Evolutionary conservation across 768 basidiomycete genomes (phyloP).

Genomic region (Leucogyrophana mollusca): DNA sequence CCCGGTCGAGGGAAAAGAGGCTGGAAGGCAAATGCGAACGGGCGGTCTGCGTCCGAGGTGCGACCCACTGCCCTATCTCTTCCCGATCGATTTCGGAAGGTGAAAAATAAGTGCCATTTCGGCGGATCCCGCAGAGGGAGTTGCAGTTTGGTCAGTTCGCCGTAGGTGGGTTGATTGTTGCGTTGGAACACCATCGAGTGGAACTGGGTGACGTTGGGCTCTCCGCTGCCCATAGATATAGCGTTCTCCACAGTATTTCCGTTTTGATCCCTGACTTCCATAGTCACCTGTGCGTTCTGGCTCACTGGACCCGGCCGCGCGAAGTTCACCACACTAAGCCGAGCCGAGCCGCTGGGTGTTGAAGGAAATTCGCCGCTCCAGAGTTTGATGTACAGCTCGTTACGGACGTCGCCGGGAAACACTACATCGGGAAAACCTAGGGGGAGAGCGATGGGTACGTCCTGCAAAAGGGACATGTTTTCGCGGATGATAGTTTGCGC

Average conservation of each 20-base stretch:
- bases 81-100: constrained; percentile 75
- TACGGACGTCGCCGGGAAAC: constrained; percentile 88
- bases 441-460: constrained; percentile 77
- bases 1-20: constrained; percentile 77
- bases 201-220: constrained; percentile 76
- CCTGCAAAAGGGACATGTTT: constrained; percentile 80
- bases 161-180: constrained; percentile 87
- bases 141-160: constrained; percentile 88
- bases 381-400: constrained; percentile 94
- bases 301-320: constrained; percentile 54
- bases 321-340: constrained; percentile 56
- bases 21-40: constrained; percentile 92
- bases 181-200: constrained; percentile 90
- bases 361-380: constrained; percentile 89
- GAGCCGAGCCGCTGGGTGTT: constrained; percentile 47
- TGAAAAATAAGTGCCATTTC: constrained; percentile 92
- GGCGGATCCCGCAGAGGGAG: constrained; percentile 67
- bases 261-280: constrained; percentile 79
- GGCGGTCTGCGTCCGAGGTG: constrained; percentile 55
- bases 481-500: constrained; percentile 71
- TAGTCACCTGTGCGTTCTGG: constrained; percentile 76
- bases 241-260: constrained; percentile 68
- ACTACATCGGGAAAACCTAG: constrained; percentile 97
- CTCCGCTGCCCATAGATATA: constrained; percentile 84
- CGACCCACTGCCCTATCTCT: constrained; percentile 44